phyloP scores from a whole-genome alignment of 306 rosid species.

The Elaeagnus macrophylla region DNA sequence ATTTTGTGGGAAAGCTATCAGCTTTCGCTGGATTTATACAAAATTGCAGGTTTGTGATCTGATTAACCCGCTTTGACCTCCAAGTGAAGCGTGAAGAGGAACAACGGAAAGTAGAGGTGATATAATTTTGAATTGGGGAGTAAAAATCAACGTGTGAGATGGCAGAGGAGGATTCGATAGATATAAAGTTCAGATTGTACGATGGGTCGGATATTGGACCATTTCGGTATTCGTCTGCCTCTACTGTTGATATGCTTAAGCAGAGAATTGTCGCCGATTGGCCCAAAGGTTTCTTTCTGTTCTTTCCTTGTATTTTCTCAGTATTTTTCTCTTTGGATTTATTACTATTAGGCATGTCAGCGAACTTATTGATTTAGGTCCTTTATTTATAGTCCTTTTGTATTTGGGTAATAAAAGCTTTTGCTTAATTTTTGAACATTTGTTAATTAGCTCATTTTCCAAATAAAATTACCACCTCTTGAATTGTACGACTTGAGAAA shows the following conservation, averaged over 20 bases:
- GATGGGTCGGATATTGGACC: slow-evolving; percentile 89
- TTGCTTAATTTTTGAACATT: not conserved
- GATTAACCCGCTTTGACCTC: slow-evolving; percentile 3
- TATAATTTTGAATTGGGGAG: slow-evolving; percentile 10
- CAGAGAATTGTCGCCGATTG: slow-evolving; percentile 85
- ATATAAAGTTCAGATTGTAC: slow-evolving; percentile 71
- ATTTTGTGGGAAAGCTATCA: not conserved
- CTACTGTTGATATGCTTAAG: slow-evolving; percentile 82
- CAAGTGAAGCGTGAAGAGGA: not conserved
- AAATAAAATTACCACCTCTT: no score
- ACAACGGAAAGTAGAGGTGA: slow-evolving; percentile 2
- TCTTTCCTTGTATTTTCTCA: not conserved
- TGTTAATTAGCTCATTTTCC: not conserved
- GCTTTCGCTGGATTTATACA: not conserved
- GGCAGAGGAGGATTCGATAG: slow-evolving; percentile 84
- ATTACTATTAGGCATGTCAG: not conserved
- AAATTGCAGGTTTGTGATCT: slow-evolving; percentile 18
- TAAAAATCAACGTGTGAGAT: slow-evolving; percentile 34
- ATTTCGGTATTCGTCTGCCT: slow-evolving; percentile 66
- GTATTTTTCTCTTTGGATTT: slow-evolving; percentile 7
- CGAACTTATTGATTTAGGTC: not conserved
- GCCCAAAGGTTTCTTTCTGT: slow-evolving; percentile 63
- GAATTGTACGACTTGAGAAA: no score
- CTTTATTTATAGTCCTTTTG: not conserved
- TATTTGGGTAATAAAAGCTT: not conserved